phyloP scores from a whole-genome alignment of 805 yeast species.

The Dipodascus albidus region DNA sequence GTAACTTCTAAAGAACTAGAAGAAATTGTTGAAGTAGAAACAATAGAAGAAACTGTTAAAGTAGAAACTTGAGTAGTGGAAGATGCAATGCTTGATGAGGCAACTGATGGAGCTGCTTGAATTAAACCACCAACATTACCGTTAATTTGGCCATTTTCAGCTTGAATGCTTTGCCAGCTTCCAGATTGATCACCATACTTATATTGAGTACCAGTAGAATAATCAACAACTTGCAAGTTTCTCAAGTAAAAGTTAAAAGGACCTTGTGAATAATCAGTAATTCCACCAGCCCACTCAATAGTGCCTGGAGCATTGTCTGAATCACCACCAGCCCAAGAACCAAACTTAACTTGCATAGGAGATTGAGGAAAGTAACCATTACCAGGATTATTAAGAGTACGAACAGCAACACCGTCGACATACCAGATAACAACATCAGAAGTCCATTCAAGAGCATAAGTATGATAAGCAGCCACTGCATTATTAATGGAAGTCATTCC shows the following conservation, averaged over 20 bases:
- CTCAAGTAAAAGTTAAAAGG: constrained; percentile 53
- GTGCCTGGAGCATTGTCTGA: constrained; percentile 44
- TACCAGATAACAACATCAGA: constrained; percentile 54
- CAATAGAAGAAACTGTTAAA: constrained; percentile 6
- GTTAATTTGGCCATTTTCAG: constrained; percentile 38
- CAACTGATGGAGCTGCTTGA: constrained; percentile 8
- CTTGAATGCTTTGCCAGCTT: constrained; percentile 28
- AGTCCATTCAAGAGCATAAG: constrained; percentile 81
- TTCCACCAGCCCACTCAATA: constrained; percentile 65
- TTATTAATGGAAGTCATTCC: constrained; percentile 46
- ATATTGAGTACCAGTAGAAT: constrained; percentile 37
- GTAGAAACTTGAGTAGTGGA: constrained; percentile 12
- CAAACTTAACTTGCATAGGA: constrained; percentile 67
- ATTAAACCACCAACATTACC: constrained; percentile 36
- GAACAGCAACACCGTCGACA: constrained; percentile 55
- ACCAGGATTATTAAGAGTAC: constrained; percentile 45
- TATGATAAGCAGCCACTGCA: constrained; percentile 54
- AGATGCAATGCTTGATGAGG: constrained; percentile 8
- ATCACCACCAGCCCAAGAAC: constrained; percentile 43
- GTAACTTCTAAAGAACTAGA: too few relatives aligned
- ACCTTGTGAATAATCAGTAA: constrained; percentile 33
- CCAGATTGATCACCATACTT: constrained; percentile 32
- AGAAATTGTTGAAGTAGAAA: constrained; percentile 9
- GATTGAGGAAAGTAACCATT: constrained; percentile 76
- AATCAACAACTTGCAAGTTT: constrained; percentile 45